Base-by-base conservation (phyloP, 306 rosid genomes). In the Citrullus mucosospermus region DNA sequence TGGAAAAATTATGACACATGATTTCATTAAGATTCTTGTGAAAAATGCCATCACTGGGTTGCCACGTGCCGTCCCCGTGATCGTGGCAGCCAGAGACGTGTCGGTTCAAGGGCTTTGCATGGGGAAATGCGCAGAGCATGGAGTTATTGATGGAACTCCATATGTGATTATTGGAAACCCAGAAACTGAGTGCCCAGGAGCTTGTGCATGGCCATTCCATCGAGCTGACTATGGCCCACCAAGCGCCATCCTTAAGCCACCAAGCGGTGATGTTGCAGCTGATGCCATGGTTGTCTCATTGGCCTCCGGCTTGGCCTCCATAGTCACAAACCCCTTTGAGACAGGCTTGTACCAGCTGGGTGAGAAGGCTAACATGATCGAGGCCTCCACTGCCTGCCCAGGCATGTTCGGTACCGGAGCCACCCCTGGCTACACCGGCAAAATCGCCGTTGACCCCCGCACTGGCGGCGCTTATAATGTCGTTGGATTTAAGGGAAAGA, bases 131-230 rank as follows among this genome's bases (percentile, higher is more conserved):
- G 3, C 59, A 0, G 59, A 18, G 25, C 59, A 61, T 13, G 34
- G 18, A 6, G 57, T 14, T 5, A 53, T 53, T 15, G 69, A 62
- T 14, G 43, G 43, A 5, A 30, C 2, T 5, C 54, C 82, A 0
- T 91, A 78, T 1, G 86, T 91, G 15, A 20, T 89, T 0, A 89
- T 91, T 1, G 91, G 92, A 18, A 82, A 88, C 77, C 93, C 90
- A 0, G 90, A 84, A 67, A 76, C 60, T 0, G 88, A 86, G 81
- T 91, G 96, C 48, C 90, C 96, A 0, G 88, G 84, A 0, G 87
- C 79, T 0, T 91, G 96, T 15, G 88, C 81, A 0, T 86, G 88
- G 89, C 93, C 92, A 0, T 91, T 91, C 78, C 0, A 41, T 2
- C 15, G 32, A 9, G 10, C 72, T 7, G 68, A 67, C n/a, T 22